These are phyloP conservation scores for Tripidium arundinaceum DNA, from an alignment of 202 grass and related monocot species.

Conservation along the genomic window DNA sequence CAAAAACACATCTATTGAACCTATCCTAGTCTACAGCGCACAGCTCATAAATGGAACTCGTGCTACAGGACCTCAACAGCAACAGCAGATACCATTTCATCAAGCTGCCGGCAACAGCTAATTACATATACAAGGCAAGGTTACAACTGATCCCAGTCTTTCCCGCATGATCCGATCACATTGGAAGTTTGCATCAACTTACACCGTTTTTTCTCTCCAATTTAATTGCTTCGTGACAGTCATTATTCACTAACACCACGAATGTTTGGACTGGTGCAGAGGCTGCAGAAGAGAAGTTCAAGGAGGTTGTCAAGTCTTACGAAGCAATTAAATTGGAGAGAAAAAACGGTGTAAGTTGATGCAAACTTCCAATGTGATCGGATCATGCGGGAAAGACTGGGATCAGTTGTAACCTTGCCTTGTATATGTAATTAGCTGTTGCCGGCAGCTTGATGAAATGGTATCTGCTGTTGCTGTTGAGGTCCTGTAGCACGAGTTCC, in stretches of 20 bases:
- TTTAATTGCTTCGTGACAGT: conserved; percentile 51
- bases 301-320: conserved; percentile 89
- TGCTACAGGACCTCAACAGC: neutral
- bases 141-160: conserved; percentile 16
- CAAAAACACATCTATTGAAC: conserved; percentile 10
- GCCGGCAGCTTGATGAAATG: conserved; percentile 10
- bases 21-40: conserved; percentile 32
- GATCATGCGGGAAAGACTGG: neutral
- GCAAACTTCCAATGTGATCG: neutral
- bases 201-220: conserved; percentile 63
- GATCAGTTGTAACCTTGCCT: conserved; percentile 14
- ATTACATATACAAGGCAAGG: neutral
- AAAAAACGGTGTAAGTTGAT: conserved; percentile 51
- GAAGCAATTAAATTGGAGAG: conserved; percentile 95
- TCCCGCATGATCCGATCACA: neutral
- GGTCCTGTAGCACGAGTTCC: neutral
- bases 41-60: neutral
- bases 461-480: neutral
- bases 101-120: conserved; percentile 8
- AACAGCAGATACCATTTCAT: conserved; percentile 6
- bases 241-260: neutral
- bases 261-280: conserved; percentile 41
- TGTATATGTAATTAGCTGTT: neutral
- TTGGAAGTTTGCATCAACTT: conserved; percentile 17
- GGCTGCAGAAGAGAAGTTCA: conserved; percentile 80